phyloP scores from a whole-genome alignment of 2,329 filamentous ascomycete genomes.

The Ascochyta lentis region DNA sequence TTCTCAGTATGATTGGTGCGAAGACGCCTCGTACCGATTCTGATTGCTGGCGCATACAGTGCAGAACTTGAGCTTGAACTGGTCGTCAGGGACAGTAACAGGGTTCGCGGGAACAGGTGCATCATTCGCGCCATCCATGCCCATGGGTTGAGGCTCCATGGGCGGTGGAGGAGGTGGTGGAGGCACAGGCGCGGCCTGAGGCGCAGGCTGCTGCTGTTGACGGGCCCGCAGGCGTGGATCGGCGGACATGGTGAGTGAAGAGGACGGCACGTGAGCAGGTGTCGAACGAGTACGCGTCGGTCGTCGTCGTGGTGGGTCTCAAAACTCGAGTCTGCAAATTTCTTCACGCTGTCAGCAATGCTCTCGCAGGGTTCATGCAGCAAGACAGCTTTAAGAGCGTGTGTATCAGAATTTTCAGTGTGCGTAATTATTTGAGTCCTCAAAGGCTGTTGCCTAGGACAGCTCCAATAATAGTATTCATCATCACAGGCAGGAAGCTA shows the following conservation, averaged over 20 bases:
- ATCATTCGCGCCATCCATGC: slow-evolving; percentile 41
- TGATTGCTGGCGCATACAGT: slow-evolving; percentile 99
- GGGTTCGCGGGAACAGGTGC: slow-evolving; percentile 27
- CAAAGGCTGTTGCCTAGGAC: slow-evolving; percentile 63
- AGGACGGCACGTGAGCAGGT: background rate
- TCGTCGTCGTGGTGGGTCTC: slow-evolving; percentile 1
- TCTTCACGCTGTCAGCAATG: slow-evolving; percentile 30
- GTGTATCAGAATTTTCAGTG: slow-evolving; percentile 52
- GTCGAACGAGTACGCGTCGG: background rate
- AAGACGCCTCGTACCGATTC: slow-evolving; percentile 70
- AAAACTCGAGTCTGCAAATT: slow-evolving; percentile 9
- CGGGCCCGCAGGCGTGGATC: slow-evolving; percentile 59
- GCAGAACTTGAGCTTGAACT: slow-evolving; percentile 94
- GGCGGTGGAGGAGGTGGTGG: slow-evolving; percentile 57
- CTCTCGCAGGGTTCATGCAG: slow-evolving; percentile 6
- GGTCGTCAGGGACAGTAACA: slow-evolving; percentile 51
- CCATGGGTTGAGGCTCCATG: slow-evolving; percentile 44
- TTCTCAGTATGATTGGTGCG: too few relatives aligned
- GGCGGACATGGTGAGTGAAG: slow-evolving; percentile 43
- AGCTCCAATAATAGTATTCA: slow-evolving; percentile 77
- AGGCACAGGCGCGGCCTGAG: slow-evolving; percentile 54
- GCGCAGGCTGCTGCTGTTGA: slow-evolving; percentile 40
- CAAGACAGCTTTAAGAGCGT: slow-evolving; percentile 25
- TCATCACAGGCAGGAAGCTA: slow-evolving; percentile 52
- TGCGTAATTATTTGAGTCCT: slow-evolving; percentile 58